phyloP scores from a whole-genome alignment of 2,329 filamentous ascomycete species.

The Zelopaecilomyces penicillatus region DNA sequence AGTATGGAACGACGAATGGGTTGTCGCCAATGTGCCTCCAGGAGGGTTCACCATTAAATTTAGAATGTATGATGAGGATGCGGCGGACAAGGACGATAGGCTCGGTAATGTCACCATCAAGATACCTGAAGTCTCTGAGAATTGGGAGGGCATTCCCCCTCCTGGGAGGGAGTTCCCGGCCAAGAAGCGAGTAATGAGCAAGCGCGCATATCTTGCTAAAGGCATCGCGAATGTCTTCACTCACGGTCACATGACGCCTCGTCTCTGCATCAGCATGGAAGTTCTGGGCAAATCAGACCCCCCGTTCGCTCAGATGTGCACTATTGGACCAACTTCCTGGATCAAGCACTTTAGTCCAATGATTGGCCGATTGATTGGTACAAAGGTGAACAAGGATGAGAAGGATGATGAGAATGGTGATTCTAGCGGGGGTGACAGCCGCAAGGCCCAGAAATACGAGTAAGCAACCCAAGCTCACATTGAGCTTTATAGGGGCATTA shows the following conservation, averaged over 20 bases:
- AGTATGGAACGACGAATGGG: constrained; percentile 77
- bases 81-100: constrained; percentile 75
- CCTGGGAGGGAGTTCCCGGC: constrained; percentile 54
- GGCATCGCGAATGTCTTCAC: constrained; percentile 56
- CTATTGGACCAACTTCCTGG: constrained; percentile 66
- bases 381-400: constrained; percentile 57
- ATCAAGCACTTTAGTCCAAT: constrained; percentile 82
- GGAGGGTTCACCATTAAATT: constrained; percentile 79
- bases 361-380: constrained; percentile 72
- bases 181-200: constrained; percentile 79
- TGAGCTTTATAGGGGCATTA: neutral
- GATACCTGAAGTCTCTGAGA: constrained; percentile 49
- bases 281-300: constrained; percentile 68
- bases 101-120: constrained; percentile 76
- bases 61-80: constrained; percentile 83
- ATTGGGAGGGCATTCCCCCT: constrained; percentile 61
- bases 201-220: constrained; percentile 72
- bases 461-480: constrained; percentile 32
- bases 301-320: constrained; percentile 65
- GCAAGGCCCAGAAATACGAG: constrained; percentile 66
- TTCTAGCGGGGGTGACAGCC: constrained; percentile 26
- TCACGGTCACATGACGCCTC: constrained; percentile 59
- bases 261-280: constrained; percentile 64
- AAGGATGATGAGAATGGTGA: constrained; percentile 29
- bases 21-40: constrained; percentile 76